Percentiles rank a stretch among this genome's conserved stretches.
Conservation (phyloP, 75 land plant genomes). For the Sequoia sempervirens region DNA sequence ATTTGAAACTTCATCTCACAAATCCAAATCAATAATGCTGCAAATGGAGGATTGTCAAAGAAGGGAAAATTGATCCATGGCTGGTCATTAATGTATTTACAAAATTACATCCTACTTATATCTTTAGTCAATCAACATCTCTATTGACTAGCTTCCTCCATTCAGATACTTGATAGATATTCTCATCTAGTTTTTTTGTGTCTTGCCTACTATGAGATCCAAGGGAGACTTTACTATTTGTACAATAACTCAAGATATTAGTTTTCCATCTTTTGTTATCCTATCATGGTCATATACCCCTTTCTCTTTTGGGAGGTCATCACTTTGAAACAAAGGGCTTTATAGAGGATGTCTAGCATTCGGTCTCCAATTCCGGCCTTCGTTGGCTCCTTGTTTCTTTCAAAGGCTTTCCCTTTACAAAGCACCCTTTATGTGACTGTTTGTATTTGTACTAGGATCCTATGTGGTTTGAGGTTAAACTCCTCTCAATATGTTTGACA, state of each 20-base stretch:
- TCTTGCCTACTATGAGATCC: background rate
- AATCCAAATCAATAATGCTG: background rate
- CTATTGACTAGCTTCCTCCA: background rate
- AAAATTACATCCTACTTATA: too few species aligned
- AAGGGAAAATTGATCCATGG: background rate
- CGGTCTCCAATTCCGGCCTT: background rate
- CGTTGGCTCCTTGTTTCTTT: background rate
- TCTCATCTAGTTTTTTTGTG: background rate
- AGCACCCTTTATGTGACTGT: background rate
- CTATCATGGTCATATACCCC: background rate
- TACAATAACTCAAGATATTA: too few species aligned
- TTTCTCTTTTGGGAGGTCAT: background rate
- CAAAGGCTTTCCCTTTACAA: background rate
- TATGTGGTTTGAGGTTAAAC: background rate
- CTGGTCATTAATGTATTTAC: background rate
- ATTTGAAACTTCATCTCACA: constrained; percentile 9
- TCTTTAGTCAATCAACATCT: background rate
- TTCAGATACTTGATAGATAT: background rate
- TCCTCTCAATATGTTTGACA: background rate
- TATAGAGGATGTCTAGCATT: background rate
- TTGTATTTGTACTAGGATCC: background rate
- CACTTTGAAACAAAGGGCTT: background rate
- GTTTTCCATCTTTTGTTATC: background rate
- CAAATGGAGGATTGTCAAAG: background rate
- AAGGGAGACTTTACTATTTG: background rate